These are phyloP conservation scores for Ciborinia camelliae DNA, from an alignment of 2,329 filamentous ascomycete genomes.

Conservation along the genomic window DNA sequence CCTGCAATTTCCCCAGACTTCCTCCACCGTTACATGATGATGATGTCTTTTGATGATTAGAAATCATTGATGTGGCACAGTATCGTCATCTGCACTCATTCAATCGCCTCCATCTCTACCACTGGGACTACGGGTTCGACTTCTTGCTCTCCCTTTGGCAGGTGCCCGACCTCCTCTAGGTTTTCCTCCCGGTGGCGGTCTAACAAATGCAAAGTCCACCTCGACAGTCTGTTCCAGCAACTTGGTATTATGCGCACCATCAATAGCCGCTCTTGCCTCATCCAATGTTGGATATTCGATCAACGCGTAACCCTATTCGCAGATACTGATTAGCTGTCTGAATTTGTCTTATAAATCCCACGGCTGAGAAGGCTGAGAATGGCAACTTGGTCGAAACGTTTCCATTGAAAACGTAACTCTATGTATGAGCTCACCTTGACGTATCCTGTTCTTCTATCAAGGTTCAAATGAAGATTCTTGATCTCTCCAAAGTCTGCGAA, in stretches of 20 bases:
- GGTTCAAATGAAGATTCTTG: conserved; percentile 80
- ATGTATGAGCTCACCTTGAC: conserved; percentile 62
- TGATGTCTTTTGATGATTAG: not conserved
- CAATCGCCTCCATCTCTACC: conserved; percentile 30
- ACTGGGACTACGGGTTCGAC: conserved; percentile 36
- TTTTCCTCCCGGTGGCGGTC: conserved; percentile 64
- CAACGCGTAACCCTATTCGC: conserved; percentile 69
- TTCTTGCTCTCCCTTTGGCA: conserved; percentile 36
- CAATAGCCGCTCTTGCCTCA: conserved; percentile 78
- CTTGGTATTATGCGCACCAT: conserved; percentile 73
- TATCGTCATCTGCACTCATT: conserved; percentile 23
- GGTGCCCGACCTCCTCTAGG: conserved; percentile 38
- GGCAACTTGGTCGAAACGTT: not conserved
- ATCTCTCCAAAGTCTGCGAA: conserved; percentile 85
- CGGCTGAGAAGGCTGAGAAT: conserved; percentile 12
- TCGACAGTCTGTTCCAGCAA: conserved; percentile 76
- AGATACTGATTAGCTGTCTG: conserved; percentile 14
- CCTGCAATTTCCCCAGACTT: not conserved
- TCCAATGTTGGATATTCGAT: conserved; percentile 79
- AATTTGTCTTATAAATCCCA: not conserved
- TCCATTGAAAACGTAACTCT: not conserved
- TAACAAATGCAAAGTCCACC: conserved; percentile 83
- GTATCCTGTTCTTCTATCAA: conserved; percentile 79
- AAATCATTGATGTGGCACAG: conserved; percentile 13
- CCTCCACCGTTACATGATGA: not conserved